Percentiles rank a stretch among this genome's conserved stretches.
Evolutionary conservation across 345 rosid genomes (phyloP).

Genomic region (Kernera saxatilis): DNA sequence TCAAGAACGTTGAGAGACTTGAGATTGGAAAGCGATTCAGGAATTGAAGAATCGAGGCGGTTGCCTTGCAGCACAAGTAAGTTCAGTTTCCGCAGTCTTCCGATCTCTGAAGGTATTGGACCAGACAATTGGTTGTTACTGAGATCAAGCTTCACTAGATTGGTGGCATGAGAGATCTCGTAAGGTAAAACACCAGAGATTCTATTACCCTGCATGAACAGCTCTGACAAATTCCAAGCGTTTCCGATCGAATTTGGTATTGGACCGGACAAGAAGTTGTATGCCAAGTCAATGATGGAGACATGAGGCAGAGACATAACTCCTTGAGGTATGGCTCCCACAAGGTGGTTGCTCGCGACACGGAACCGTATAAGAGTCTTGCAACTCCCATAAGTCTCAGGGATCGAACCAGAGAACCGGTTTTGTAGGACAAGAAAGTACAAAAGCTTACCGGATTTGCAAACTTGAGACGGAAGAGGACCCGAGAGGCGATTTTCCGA

Average conservation of each 20-base stretch:
- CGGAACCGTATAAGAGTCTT: conserved; percentile 68
- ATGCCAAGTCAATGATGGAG: conserved; percentile 74
- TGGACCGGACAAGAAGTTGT: conserved; percentile 64
- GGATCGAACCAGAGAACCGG: conserved; percentile 60
- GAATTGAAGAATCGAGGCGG: conserved; percentile 56
- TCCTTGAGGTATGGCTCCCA: conserved; percentile 58
- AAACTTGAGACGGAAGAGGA: conserved; percentile 56
- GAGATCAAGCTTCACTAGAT: conserved; percentile 86
- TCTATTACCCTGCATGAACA: conserved; percentile 68
- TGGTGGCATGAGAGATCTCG: conserved; percentile 57
- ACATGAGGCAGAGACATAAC: conserved; percentile 70
- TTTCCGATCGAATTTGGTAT: conserved; percentile 46
- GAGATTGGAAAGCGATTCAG: conserved; percentile 57
- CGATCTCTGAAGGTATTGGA: conserved; percentile 70
- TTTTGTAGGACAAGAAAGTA: conserved; percentile 77
- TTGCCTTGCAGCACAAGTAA: conserved; percentile 67
- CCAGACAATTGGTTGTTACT: conserved; percentile 72
- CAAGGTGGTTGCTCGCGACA: conserved; percentile 59
- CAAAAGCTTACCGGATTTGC: conserved; percentile 64
- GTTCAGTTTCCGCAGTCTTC: conserved; percentile 65
- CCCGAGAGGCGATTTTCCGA: conserved; percentile 81
- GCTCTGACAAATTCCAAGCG: conserved; percentile 75
- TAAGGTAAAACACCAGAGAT: conserved; percentile 66
- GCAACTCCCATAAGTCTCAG: conserved; percentile 57
- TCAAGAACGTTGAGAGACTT: conserved; percentile 84